phyloP scores from a whole-genome alignment of 2,329 filamentous ascomycete species.

The Fusarium albidum region DNA sequence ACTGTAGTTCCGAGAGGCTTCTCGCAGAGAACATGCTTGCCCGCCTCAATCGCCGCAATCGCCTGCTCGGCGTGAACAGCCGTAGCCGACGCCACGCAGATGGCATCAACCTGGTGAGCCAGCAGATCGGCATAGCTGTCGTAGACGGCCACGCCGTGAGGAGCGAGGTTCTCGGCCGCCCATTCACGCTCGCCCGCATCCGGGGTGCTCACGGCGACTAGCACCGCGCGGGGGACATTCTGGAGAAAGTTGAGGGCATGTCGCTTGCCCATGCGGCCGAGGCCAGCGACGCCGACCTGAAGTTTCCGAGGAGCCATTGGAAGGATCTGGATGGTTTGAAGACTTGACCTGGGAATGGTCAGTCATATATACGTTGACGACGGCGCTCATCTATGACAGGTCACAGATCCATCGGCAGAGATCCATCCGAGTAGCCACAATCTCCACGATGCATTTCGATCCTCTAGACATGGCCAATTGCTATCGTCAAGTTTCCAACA shows the following conservation, averaged over 20 bases:
- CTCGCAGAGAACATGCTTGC: constrained; percentile 40
- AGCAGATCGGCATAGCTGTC: constrained; percentile 39
- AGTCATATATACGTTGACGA: constrained; percentile 70
- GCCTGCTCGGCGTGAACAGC: constrained; percentile 39
- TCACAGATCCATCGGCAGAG: no score
- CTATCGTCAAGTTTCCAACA: no score
- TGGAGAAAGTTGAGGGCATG: constrained; percentile 40
- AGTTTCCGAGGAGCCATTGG: constrained; percentile 39
- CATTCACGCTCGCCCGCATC: constrained; percentile 36
- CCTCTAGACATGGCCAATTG: no score
- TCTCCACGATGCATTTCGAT: no score
- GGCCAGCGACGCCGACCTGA: constrained; percentile 36
- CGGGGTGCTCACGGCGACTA: constrained; percentile 39
- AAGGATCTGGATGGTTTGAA: no score
- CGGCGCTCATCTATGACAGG: no score
- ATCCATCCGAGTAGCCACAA: no score
- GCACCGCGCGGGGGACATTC: constrained; percentile 35
- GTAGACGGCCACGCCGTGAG: constrained; percentile 47
- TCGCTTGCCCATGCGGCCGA: constrained; percentile 40
- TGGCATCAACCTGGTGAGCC: constrained; percentile 39
- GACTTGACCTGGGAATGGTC: constrained; percentile 71
- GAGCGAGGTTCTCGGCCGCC: constrained; percentile 33
- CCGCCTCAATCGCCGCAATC: constrained; percentile 38
- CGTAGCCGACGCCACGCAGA: constrained; percentile 38
- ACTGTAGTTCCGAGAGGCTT: constrained; percentile 45